Conservation (phyloP, 768 basidiomycete species). For the Tricholoma terreum region DNA sequence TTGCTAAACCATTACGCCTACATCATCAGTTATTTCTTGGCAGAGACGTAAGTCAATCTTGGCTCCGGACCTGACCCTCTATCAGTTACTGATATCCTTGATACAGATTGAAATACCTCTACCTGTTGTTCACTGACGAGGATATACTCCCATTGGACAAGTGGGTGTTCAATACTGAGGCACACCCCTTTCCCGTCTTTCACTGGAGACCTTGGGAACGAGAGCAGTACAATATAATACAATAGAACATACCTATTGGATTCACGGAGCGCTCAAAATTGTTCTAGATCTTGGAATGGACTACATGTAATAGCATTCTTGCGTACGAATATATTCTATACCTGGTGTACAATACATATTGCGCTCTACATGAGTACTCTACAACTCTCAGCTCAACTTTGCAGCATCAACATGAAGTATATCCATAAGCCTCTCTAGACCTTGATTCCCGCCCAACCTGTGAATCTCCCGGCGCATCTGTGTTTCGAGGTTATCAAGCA, state of each 20-base stretch:
- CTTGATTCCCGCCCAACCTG: conserved; percentile 71
- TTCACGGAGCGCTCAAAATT: background rate
- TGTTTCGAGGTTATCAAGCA: conserved; percentile 59
- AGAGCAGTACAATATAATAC: conserved; percentile 37
- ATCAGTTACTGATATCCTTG: background rate
- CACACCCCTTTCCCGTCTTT: conserved; percentile 78
- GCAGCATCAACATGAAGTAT: conserved; percentile 39
- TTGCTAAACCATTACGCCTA: background rate
- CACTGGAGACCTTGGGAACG: conserved; percentile 58
- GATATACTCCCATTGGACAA: conserved; percentile 51
- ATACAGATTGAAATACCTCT: conserved; percentile 63
- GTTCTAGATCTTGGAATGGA: too few species aligned
- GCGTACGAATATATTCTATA: too few species aligned
- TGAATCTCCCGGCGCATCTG: conserved; percentile 69
- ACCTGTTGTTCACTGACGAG: conserved; percentile 62
- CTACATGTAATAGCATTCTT: too few species aligned
- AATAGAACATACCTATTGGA: conserved; percentile 2
- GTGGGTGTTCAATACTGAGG: conserved; percentile 66
- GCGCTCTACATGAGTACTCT: background rate
- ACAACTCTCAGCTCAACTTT: background rate
- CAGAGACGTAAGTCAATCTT: conserved; percentile 35
- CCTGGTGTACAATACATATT: too few species aligned
- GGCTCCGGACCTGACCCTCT: background rate
- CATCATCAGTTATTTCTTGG: conserved; percentile 40
- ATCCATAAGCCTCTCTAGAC: conserved; percentile 55